These are phyloP conservation scores for Fusarium drepaniforme DNA, from an alignment of 2,329 filamentous ascomycete genomes.

Conservation along the genomic window DNA sequence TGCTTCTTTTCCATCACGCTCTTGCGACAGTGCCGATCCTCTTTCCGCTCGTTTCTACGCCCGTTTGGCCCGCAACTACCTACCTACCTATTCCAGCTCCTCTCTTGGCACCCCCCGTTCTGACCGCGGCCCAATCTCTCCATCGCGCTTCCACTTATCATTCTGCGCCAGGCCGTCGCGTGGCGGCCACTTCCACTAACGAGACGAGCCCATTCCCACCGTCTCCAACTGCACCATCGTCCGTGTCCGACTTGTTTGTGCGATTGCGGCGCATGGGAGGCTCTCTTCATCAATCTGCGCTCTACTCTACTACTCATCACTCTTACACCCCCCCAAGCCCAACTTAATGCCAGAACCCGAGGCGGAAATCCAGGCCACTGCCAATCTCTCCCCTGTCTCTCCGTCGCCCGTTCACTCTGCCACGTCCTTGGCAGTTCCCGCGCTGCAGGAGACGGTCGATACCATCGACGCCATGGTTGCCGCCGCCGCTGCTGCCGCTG, in stretches of 20 bases:
- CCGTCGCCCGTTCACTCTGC: constrained; percentile 62
- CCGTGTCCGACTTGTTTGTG: constrained; percentile 34
- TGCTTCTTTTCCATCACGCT: constrained; percentile 13
- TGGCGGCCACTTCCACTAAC: constrained; percentile 38
- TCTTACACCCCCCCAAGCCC: constrained; percentile 25
- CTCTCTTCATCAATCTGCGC: constrained; percentile 23
- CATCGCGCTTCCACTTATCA: constrained; percentile 23
- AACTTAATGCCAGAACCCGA: constrained; percentile 60
- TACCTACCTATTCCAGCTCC: constrained; percentile 13
- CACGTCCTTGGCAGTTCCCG: constrained; percentile 60
- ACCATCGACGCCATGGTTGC: constrained; percentile 61
- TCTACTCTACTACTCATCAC: constrained; percentile 33
- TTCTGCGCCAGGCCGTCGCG: constrained; percentile 36
- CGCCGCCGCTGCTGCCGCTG: constrained; percentile 47
- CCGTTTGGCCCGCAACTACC: constrained; percentile 17
- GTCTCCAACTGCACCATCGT: constrained; percentile 31
- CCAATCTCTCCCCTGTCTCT: constrained; percentile 65
- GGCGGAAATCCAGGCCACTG: constrained; percentile 62
- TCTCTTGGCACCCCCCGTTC: constrained; percentile 18
- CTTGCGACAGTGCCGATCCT: constrained; percentile 23
- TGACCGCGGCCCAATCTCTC: constrained; percentile 27
- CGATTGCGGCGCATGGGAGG: constrained; percentile 31
- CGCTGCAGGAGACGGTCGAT: constrained; percentile 66
- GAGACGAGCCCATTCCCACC: constrained; percentile 31
- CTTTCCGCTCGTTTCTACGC: constrained; percentile 15